A percentile compares a stretch with the other conserved stretches of the same genome.
Conservation (phyloP, 2,329 filamentous ascomycete genomes). For the Aspergillus sp. region DNA sequence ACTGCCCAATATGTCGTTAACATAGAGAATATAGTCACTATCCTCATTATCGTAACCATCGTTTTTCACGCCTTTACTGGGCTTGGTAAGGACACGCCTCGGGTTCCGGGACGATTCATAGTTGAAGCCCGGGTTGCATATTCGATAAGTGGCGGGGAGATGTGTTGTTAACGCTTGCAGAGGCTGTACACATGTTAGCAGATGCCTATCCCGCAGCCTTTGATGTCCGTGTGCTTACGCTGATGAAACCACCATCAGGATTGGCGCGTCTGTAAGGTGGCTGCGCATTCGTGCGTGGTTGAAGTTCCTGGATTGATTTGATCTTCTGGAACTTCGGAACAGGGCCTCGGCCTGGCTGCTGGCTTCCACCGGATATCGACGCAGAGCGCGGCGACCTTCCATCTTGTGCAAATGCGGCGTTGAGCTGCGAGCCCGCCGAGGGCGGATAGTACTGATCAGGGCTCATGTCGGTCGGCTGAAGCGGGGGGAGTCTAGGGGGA, state of each 20-base stretch:
- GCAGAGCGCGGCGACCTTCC: constrained; percentile 51
- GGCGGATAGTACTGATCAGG: constrained; percentile 71
- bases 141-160: constrained; percentile 91
- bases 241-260: constrained; percentile 96
- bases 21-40: constrained; percentile 98
- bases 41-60: constrained; percentile 99
- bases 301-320: constrained; percentile 70
- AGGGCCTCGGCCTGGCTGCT: constrained; percentile 58
- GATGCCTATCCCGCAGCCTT: neutral
- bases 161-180: constrained; percentile 93
- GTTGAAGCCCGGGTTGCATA: constrained; percentile 97
- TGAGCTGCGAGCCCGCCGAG: constrained; percentile 70
- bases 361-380: constrained; percentile 52
- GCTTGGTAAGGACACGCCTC: constrained; percentile 91
- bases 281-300: constrained; percentile 80
- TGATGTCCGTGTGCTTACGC: constrained; percentile 59
- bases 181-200: constrained; percentile 59
- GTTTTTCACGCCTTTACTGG: constrained; percentile 97
- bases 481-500: constrained; percentile 71
- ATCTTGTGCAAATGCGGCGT: constrained; percentile 63
- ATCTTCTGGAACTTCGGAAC: constrained; percentile 88
- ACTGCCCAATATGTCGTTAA: constrained; percentile 96
- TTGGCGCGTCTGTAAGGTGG: constrained; percentile 91
- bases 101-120: constrained; percentile 98
- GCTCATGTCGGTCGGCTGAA: constrained; percentile 68